Evolutionary conservation across 805 yeast species (phyloP).

Genomic region (Candida namnaoensis): DNA sequence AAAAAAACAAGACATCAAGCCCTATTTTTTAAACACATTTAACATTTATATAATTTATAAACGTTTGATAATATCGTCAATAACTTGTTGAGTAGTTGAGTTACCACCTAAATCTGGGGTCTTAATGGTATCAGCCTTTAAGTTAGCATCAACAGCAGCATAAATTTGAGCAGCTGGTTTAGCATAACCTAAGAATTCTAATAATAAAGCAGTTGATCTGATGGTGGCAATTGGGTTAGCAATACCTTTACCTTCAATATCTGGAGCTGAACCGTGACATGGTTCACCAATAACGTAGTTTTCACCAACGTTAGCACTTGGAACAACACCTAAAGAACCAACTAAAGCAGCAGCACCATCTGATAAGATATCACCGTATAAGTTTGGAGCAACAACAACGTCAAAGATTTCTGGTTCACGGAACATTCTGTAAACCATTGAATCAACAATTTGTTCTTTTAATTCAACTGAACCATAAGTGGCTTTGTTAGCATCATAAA

Average conservation of each 20-base stretch:
- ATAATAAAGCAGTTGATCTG: constrained; percentile 94
- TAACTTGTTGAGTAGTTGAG: constrained; percentile 79
- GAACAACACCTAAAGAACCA: constrained; percentile 96
- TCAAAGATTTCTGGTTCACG: constrained; percentile 97
- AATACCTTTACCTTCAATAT: constrained; percentile 91
- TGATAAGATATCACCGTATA: constrained; percentile 93
- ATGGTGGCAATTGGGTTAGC: constrained; percentile 97
- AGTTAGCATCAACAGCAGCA: constrained; percentile 89
- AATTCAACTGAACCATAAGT: constrained; percentile 54
- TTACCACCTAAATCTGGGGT: constrained; percentile 97
- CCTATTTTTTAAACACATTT: too few species aligned
- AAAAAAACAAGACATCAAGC: too few species aligned
- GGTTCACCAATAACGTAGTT: constrained; percentile 97
- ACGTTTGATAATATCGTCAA: constrained; percentile 61
- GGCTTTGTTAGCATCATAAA: constrained; percentile 41
- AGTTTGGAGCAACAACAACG: constrained; percentile 97
- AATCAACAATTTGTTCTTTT: constrained; percentile 96
- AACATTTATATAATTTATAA: constrained; percentile 6
- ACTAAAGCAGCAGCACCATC: constrained; percentile 98
- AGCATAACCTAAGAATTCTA: constrained; percentile 90
- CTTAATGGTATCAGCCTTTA: constrained; percentile 61
- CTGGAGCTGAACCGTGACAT: constrained; percentile 99
- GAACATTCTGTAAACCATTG: constrained; percentile 98
- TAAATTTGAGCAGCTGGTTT: constrained; percentile 88
- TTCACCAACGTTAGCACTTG: constrained; percentile 97